These are phyloP conservation scores for Arabidopsis suecica DNA, from an alignment of 345 rosid species.

Conservation along the genomic window DNA sequence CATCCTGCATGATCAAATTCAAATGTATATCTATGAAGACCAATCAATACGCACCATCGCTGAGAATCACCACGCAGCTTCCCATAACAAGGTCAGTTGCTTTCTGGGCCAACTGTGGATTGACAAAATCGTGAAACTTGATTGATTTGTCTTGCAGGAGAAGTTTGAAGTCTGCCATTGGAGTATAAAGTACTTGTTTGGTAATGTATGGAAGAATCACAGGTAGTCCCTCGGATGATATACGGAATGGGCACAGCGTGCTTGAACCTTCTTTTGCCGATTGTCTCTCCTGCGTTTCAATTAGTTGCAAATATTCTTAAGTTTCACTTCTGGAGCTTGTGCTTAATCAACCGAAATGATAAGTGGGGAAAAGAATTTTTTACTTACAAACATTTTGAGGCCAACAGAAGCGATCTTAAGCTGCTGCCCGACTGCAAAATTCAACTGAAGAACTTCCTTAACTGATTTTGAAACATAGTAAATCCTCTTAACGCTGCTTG, in stretches of 20 bases:
- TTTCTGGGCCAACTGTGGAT: conserved; percentile 66
- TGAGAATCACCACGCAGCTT: conserved; percentile 77
- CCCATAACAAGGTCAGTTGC: conserved; percentile 79
- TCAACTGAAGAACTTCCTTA: conserved; percentile 78
- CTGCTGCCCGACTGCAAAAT: conserved; percentile 84
- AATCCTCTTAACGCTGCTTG: conserved; percentile 81
- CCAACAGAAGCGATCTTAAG: conserved; percentile 96
- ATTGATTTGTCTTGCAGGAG: conserved; percentile 82
- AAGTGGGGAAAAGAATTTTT: not conserved
- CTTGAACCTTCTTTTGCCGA: conserved; percentile 75
- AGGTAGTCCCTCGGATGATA: conserved; percentile 96
- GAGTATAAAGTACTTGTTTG: conserved; percentile 71
- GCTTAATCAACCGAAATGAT: not conserved
- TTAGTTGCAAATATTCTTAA: not conserved
- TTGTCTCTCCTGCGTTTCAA: conserved; percentile 71
- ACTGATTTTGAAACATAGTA: conserved; percentile 91
- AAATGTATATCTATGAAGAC: conserved; percentile 2
- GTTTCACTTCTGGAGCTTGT: not conserved
- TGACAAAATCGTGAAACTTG: conserved; percentile 77
- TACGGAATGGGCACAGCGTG: conserved; percentile 79
- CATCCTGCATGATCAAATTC: conserved; percentile 1
- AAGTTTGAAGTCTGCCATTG: conserved; percentile 76
- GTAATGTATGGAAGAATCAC: conserved; percentile 89
- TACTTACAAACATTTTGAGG: conserved; percentile 97
- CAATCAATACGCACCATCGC: conserved; percentile 53